phyloP scores from a whole-genome alignment of 441 rosid species.

The Lepidium campestre region DNA sequence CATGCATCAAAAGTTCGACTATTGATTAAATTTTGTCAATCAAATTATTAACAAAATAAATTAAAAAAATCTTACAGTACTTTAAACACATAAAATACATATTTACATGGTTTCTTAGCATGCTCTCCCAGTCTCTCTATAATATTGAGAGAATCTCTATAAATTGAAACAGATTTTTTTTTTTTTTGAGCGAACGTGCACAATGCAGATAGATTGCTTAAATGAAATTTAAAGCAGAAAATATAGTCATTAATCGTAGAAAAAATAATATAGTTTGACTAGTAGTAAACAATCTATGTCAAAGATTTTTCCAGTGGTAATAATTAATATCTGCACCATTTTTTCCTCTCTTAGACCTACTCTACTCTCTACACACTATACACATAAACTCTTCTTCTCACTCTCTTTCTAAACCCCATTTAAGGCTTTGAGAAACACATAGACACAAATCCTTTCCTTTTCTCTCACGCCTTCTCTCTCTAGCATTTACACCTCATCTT shows the following conservation, averaged over 20 bases:
- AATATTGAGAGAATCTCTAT: too few relatives aligned
- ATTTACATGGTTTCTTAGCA: too few relatives aligned
- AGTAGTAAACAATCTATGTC: conserved; percentile 17
- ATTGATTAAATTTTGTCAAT: too few relatives aligned
- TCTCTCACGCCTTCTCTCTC: conserved; percentile 28
- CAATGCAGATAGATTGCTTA: neutral
- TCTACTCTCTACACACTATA: conserved; percentile 21
- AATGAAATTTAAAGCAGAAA: conserved; percentile 2
- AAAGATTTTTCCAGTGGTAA: conserved; percentile 25
- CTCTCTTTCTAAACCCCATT: conserved; percentile 10
- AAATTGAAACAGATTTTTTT: too few relatives aligned
- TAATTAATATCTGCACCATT: conserved; percentile 23
- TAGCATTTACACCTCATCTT: conserved; percentile 26
- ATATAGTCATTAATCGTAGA: neutral
- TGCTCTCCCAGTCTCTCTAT: too few relatives aligned
- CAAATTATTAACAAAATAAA: too few relatives aligned
- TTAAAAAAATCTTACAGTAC: too few relatives aligned
- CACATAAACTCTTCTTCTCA: neutral
- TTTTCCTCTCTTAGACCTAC: conserved; percentile 19
- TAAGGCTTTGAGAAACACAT: conserved; percentile 18
- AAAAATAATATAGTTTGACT: conserved; percentile 16
- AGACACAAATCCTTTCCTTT: conserved; percentile 24
- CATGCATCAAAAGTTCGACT: too few relatives aligned
- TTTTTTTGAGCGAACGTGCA: neutral
- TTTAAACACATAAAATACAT: too few relatives aligned